Evolutionary conservation across 352 stramenopile genomes (phyloP), one percentile per base, ranked within the genome.

Genomic region (Elongisporangium undulatum): DNA sequence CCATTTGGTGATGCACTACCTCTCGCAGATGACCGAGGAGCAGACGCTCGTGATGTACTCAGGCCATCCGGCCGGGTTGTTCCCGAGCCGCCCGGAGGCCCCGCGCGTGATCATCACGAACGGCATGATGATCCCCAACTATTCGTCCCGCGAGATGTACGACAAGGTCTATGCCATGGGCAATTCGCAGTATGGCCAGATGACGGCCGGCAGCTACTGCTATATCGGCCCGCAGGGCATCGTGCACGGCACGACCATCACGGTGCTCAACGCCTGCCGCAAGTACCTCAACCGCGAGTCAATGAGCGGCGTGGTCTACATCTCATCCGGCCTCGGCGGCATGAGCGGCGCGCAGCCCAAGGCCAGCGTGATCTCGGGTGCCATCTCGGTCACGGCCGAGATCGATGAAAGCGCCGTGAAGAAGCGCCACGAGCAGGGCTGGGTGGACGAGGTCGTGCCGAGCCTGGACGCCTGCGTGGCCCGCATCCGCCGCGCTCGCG

Each of bases 141-240:
- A 95, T 72, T 92, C 78, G 53, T 87, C 76, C 8, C 82, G 84
- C 53, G 82, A 85, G 29, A 87, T 90, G 69, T 95, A 94, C 72
- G 85, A 96, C 69, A 91, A 92, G 71, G 74, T 92, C 54, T 95
- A 96, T 58, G 88, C 88, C 45, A 80, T 92, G 69, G 88, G 87
- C 60, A 89, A 90, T 57, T 90, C 83, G 48, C 78, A 92, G 67
- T 96, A 95, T 63, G 89, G 89, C 17, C 88, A 96, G 66, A 96
- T 95, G 88, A 96, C 88, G 15, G 88, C 88, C 2, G 88, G 88
- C n/a, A 91, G 77, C 68, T 96, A 94, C 74, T 96, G 87, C 72
- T 96, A 96, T 81, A 96, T 96, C 54, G 88, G 88, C 10, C 88
- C 88, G 4, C 88, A 96, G 61, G 88, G 88, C 17, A 96, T 96